Percentiles rank a stretch among this genome's conserved stretches.
phyloP scores from a whole-genome alignment of 2,329 filamentous ascomycete genomes.

The Aspergillus japonicus region DNA sequence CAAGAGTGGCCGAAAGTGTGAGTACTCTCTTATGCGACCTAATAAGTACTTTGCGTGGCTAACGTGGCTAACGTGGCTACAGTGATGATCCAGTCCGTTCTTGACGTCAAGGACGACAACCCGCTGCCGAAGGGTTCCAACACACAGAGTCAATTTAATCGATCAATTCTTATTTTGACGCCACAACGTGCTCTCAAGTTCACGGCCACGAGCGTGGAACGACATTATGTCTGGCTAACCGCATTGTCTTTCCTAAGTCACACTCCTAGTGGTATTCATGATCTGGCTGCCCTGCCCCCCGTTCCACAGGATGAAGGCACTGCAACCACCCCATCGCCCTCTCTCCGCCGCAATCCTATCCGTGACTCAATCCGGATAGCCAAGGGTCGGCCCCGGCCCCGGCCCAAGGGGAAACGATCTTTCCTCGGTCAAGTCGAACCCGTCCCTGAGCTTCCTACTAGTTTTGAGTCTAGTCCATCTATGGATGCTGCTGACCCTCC shows the following conservation, averaged over 20 bases:
- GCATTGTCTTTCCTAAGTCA: slow-evolving; percentile 93
- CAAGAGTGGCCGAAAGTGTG: slow-evolving; percentile 91
- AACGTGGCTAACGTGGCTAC: slow-evolving; percentile 18
- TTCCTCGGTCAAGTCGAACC: slow-evolving; percentile 31
- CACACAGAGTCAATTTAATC: slow-evolving; percentile 67
- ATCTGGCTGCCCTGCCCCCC: slow-evolving; percentile 63
- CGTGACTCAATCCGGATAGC: slow-evolving; percentile 87
- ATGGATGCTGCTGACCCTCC: slow-evolving; percentile 51
- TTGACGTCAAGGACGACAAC: slow-evolving; percentile 95
- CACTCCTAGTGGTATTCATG: slow-evolving; percentile 76
- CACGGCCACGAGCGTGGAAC: slow-evolving; percentile 76
- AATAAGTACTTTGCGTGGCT: slow-evolving; percentile 4
- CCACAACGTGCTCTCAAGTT: slow-evolving; percentile 94
- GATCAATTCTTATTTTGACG: slow-evolving; percentile 92
- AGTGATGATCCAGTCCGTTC: slow-evolving; percentile 94
- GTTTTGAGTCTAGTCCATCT: slow-evolving; percentile 32
- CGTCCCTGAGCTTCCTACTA: slow-evolving; percentile 35
- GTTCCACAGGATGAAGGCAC: slow-evolving; percentile 44
- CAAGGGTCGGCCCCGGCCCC: slow-evolving; percentile 63
- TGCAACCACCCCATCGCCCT: slow-evolving; percentile 47
- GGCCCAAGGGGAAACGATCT: slow-evolving; percentile 41
- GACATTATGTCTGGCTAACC: slow-evolving; percentile 93
- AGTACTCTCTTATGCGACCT: slow-evolving; percentile 45
- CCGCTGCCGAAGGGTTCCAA: slow-evolving; percentile 70
- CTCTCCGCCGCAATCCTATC: slow-evolving; percentile 60